Percentiles rank a stretch among this genome's conserved stretches.
Conservation (phyloP, 192 early-diverging fungal genomes). For the Rhizophagus clarus region DNA sequence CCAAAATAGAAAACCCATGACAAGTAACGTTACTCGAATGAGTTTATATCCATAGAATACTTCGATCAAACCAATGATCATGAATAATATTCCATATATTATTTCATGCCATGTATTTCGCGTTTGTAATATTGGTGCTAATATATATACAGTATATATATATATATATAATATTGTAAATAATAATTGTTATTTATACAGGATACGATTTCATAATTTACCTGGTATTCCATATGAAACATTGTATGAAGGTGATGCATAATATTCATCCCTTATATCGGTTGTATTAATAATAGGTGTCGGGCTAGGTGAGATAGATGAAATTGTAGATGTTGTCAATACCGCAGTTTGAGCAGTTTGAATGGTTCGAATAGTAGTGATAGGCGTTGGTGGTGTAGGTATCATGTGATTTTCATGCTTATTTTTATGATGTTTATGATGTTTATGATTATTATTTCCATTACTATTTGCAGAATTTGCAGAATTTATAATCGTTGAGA, state of each 20-base stretch:
- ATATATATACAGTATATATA: too few relatives aligned
- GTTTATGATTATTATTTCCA: not conserved
- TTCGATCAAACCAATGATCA: conserved; percentile 38
- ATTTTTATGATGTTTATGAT: not conserved
- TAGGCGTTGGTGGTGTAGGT: not conserved
- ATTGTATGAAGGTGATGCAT: not conserved
- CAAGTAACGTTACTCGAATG: conserved; percentile 46
- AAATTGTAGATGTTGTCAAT: not conserved
- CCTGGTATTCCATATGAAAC: not conserved
- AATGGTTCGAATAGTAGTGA: not conserved
- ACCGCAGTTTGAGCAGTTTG: not conserved
- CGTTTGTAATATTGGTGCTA: conserved; percentile 10
- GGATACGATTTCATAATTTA: too few relatives aligned
- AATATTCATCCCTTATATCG: not conserved
- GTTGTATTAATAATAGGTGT: too few relatives aligned
- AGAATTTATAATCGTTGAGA: too few relatives aligned
- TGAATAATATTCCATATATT: conserved; percentile 42
- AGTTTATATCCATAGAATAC: conserved; percentile 46
- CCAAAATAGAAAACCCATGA: conserved; percentile 45
- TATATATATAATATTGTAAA: too few relatives aligned
- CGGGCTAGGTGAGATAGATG: not conserved
- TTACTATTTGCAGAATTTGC: too few relatives aligned
- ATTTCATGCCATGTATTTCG: conserved; percentile 39
- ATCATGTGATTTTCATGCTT: not conserved
- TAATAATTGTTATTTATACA: too few relatives aligned